Evolutionary conservation across 768 basidiomycete genomes (phyloP), one percentile per base, ranked within the genome.

Genomic region (Pisolithus albus): DNA sequence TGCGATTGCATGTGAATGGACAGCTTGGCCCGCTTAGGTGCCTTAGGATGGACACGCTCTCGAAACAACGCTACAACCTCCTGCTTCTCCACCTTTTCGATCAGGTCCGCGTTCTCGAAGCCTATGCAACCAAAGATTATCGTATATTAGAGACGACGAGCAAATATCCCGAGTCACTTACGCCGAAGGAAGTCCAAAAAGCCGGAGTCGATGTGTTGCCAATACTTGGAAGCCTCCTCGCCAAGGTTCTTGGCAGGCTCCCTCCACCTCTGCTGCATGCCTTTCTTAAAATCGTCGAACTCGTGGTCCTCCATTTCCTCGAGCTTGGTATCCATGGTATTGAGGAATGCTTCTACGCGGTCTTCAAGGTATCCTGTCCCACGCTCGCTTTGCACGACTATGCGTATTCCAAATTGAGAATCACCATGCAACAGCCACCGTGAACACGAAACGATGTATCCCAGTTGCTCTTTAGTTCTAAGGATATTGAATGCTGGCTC

Each of bases 381-480:
- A 50, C 83, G 83, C 70, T 97, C 93, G 63, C 88, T 90, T 70
- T 99, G 96, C 28, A 98, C 78, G 7, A 92, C 72, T 49, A 98
- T 79, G 40, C 89, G 81, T 54, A 93, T 69, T 7, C 93, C 92
- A 55, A 80, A 77, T 54, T 86, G 80, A 42, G 80, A 83, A 2
- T 79, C 73, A n/a, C 88, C 86, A 39, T 77, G 63, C 40, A 86
- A 66, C 9, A 72, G 64, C 79, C 79, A 82, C 28, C 70, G 63
- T 1, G 74, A 72, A 56, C 80, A 83, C 8, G 75, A 79, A 34
- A 96, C 94, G 40, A 96, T 77, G 65, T 99, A 99, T 5, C 96
- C 96, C 1, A 99, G 77, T 67, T 99, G 96, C 63, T 98, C 92
- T 64, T 91, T 84, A 4, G 94, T 97, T 26, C 96, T 84, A 28